Conservation (phyloP, 805 yeast species). For the Pichia deserticola region DNA sequence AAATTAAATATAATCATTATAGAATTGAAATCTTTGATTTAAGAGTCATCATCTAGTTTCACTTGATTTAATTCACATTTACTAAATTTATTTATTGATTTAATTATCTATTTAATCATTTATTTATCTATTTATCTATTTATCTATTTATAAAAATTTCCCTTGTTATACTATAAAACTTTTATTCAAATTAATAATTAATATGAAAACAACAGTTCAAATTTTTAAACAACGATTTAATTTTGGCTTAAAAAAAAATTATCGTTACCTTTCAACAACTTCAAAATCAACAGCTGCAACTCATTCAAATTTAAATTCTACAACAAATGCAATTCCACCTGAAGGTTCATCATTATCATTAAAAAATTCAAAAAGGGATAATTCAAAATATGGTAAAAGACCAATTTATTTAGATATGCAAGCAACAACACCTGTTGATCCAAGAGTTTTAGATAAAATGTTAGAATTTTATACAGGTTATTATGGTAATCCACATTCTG, state of each 20-base stretch:
- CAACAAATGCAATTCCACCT: conserved; percentile 30
- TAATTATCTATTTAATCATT: no score
- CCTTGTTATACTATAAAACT: no score
- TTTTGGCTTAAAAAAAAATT: neutral
- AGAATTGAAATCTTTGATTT: no score
- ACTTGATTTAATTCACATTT: no score
- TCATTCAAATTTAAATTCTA: neutral
- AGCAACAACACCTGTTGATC: conserved; percentile 98
- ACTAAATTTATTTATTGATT: no score
- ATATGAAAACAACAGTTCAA: no score
- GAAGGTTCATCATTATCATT: conserved; percentile 39
- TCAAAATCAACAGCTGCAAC: neutral
- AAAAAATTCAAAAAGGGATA: conserved; percentile 38
- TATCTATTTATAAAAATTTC: no score
- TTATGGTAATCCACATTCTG: conserved; percentile 96
- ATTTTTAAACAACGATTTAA: neutral
- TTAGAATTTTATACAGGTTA: conserved; percentile 80
- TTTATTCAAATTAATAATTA: no score
- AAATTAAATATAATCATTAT: no score
- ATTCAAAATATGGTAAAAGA: conserved; percentile 51
- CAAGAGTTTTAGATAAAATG: conserved; percentile 89
- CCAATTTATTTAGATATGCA: conserved; percentile 97
- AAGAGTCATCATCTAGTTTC: no score
- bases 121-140: no score
- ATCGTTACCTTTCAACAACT: conserved; percentile 1